Evolutionary conservation across 441 rosid species (phyloP), one percentile per base, ranked within the genome.

Genomic region (Flueggea neowawraea): DNA sequence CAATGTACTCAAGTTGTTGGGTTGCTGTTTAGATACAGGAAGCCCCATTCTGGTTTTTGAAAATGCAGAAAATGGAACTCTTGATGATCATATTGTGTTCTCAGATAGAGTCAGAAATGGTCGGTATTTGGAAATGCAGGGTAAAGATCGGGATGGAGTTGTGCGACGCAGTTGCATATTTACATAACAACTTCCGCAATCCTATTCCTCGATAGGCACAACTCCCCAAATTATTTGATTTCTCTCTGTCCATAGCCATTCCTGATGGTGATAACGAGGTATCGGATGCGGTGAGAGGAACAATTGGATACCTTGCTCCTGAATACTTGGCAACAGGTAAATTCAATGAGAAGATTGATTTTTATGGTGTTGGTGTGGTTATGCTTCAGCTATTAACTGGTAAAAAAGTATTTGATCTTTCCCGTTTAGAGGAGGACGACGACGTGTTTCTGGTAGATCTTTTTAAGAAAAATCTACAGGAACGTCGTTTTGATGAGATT

Each of bases 301-400:
- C 51, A 3, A 0, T 5, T 5, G 71, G 82, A 5, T 70, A 53
- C 14, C 16, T 77, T 5, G 80, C 71, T 49, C 80, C 70, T 0
- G 81, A 75, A 57, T 69, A 53, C 52, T 8, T 43, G 12, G 41
- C 54, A 36, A 54, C 72, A 3, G 57, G 57, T 60, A 32, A 11
- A 6, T 68, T 52, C 32, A 82, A 65, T 0, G 82, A 80, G 55
- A 80, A 73, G 51, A 36, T n/a, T 17, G 87, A 82, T 73, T 78
- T 76, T 55, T 82, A 47, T 50, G 66, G 71, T 48, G 76, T 84
- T 49, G 84, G 85, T 1, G 72, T 56, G 47, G 14, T 75, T 15
- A 71, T 79, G 43, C 14, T 73, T 60, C 66, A 60, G 45, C 75
- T 83, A 58, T 54, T 81, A 57, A 70, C 78, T 13, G 78, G 78